Conservation (phyloP, 768 basidiomycete species). For the Phaffia australis region DNA sequence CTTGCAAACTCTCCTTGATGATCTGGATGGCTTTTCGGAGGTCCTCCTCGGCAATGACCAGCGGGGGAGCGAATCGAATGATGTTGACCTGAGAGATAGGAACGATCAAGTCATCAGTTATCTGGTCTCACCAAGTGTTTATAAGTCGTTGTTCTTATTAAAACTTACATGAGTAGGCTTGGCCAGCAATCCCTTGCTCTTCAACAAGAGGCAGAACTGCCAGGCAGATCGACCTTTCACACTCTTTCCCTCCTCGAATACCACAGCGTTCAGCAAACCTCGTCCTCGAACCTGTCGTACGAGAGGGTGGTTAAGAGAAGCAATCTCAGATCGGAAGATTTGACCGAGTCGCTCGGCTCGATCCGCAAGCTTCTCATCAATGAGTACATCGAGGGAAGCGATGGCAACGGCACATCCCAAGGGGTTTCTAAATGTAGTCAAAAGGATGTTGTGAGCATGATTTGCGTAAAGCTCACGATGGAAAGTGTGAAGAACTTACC, state of each 20-base stretch:
- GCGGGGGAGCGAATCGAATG: constrained; percentile 89
- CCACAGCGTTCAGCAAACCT: constrained; percentile 84
- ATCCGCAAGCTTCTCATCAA: constrained; percentile 72
- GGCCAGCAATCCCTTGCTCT: constrained; percentile 72
- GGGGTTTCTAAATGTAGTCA: constrained; percentile 55
- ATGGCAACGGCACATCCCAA: constrained; percentile 93
- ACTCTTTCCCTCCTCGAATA: constrained; percentile 76
- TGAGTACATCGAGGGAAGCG: constrained; percentile 79
- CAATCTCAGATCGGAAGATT: constrained; percentile 59
- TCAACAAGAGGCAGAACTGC: constrained; percentile 87
- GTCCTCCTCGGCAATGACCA: constrained; percentile 86
- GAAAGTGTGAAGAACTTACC: constrained; percentile 33
- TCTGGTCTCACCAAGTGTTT: not conserved
- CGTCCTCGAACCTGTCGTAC: constrained; percentile 70
- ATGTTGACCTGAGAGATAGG: constrained; percentile 40
- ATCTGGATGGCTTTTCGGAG: constrained; percentile 60
- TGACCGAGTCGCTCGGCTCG: constrained; percentile 69
- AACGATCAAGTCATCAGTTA: constrained; percentile 4
- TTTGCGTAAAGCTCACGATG: not conserved
- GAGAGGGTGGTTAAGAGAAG: constrained; percentile 48
- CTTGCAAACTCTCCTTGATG: constrained; percentile 63
- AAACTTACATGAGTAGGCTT: constrained; percentile 90
- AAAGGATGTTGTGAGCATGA: constrained; percentile 5
- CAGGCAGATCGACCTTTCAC: constrained; percentile 73
- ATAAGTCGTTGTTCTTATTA: not conserved